A percentile compares a stretch with the other conserved stretches of the same genome.
These are phyloP conservation scores for Apiospora saccharicola DNA, from an alignment of 2,329 filamentous ascomycete genomes.

Conservation along the genomic window DNA sequence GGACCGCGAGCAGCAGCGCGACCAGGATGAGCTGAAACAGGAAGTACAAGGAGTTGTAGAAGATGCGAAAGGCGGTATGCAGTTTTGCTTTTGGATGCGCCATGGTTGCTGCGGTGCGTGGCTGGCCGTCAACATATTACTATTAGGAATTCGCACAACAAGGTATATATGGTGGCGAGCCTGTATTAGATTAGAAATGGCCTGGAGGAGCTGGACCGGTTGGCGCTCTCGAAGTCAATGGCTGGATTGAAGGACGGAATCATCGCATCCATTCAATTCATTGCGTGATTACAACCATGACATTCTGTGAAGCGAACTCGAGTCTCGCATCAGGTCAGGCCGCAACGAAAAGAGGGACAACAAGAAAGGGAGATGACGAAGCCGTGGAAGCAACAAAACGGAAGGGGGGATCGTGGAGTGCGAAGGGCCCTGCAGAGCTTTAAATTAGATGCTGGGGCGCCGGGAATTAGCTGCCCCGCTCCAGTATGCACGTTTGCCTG, in stretches of 20 bases:
- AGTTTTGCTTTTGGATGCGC: neutral
- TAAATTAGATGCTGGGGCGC: neutral
- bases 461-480: neutral
- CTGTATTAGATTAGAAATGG: neutral
- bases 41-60: slow-evolving; percentile 82
- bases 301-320: too few species aligned
- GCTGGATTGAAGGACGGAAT: neutral
- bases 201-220: neutral
- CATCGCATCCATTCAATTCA: slow-evolving; percentile 3
- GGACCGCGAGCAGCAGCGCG: slow-evolving; percentile 79
- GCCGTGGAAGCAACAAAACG: neutral
- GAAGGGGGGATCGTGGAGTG: neutral
- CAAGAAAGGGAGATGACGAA: slow-evolving; percentile 7
- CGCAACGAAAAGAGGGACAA: slow-evolving; percentile 10
- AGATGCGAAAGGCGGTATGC: slow-evolving; percentile 67
- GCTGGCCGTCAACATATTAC: slow-evolving; percentile 19
- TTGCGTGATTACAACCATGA: neutral
- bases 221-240: neutral
- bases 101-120: slow-evolving; percentile 2
- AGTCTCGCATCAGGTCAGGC: neutral
- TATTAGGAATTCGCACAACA: neutral
- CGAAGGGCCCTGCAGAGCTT: neutral
- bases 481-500: neutral
- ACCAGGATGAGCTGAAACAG: slow-evolving; percentile 77
- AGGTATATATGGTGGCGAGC: neutral